Percentiles rank a stretch among this genome's conserved stretches.
These are phyloP conservation scores for Stereocaulon alpinum DNA, from an alignment of 495 filamentous ascomycete genomes.

Conservation along the genomic window DNA sequence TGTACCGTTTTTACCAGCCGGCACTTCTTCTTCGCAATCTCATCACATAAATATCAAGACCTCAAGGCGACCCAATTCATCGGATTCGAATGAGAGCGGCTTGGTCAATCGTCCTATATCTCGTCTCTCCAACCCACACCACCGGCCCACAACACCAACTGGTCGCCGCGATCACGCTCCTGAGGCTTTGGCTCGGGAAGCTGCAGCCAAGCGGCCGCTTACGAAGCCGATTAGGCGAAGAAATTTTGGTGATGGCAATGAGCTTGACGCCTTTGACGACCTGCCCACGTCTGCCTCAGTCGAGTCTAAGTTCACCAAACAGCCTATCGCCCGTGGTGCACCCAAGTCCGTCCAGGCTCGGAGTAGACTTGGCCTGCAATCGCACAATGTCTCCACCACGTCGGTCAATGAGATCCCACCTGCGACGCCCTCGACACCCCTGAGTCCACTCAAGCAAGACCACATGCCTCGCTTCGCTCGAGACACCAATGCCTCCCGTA, in stretches of 20 bases:
- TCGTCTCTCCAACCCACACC: constrained; percentile 38
- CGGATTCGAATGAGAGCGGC: constrained; percentile 43
- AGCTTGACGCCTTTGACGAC: constrained; percentile 90
- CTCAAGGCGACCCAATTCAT: constrained; percentile 66
- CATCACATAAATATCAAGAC: constrained; percentile 68
- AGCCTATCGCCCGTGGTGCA: constrained; percentile 60
- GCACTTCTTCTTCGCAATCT: constrained; percentile 60
- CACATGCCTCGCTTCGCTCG: constrained; percentile 76
- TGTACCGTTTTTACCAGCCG: constrained; percentile 73
- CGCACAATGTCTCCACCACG: constrained; percentile 25
- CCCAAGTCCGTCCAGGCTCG: constrained; percentile 48
- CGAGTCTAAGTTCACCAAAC: constrained; percentile 73
- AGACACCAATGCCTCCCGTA: constrained; percentile 83
- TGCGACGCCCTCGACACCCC: constrained; percentile 43
- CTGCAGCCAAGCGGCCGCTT: constrained; percentile 53
- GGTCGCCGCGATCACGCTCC: constrained; percentile 33
- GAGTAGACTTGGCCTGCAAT: constrained; percentile 50
- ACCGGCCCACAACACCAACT: constrained; percentile 36
- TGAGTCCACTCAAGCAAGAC: constrained; percentile 37
- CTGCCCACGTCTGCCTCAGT: constrained; percentile 75
- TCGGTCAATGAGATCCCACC: constrained; percentile 44
- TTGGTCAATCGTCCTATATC: constrained; percentile 37
- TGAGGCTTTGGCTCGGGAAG: constrained; percentile 43
- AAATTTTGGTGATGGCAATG: constrained; percentile 84
- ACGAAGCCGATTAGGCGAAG: constrained; percentile 62